phyloP scores from a whole-genome alignment of 208 protist genomes.

The Acanthamoeba divionensis region DNA sequence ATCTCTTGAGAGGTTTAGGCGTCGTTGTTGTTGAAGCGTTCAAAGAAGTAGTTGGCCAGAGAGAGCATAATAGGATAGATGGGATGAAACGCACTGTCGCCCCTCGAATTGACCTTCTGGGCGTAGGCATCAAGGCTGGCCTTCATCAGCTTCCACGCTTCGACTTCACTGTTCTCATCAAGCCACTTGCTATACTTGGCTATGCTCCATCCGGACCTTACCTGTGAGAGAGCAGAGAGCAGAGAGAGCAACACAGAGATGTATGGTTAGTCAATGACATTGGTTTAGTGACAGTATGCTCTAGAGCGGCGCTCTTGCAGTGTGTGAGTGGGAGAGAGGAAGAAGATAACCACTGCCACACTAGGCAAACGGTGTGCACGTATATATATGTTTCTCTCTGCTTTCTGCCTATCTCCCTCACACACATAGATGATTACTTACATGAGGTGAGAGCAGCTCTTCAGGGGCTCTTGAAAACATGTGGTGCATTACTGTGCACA shows the following conservation, averaged over 20 bases:
- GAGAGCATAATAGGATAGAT: slow-evolving; percentile 47
- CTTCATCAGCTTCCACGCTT: slow-evolving; percentile 51
- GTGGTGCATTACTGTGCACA: slow-evolving; percentile 27
- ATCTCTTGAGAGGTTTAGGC: no score
- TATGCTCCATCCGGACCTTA: not conserved
- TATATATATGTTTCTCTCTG: no score
- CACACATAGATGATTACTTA: no score
- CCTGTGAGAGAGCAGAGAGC: not conserved
- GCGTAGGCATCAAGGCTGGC: slow-evolving; percentile 13
- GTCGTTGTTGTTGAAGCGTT: no score
- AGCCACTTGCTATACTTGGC: slow-evolving; percentile 55
- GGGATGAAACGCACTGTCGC: slow-evolving; percentile 18
- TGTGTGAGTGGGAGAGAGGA: not conserved
- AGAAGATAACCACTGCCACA: no score
- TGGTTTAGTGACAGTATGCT: not conserved
- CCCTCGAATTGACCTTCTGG: slow-evolving; percentile 27
- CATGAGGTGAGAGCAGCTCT: slow-evolving; percentile 30
- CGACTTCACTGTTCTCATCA: not conserved
- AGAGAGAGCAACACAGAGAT: not conserved
- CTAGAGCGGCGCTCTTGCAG: not conserved
- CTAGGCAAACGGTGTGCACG: no score
- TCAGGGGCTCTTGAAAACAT: slow-evolving; percentile 10
- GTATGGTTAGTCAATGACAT: not conserved
- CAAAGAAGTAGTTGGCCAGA: slow-evolving; percentile 19
- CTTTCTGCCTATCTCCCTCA: no score